Base-by-base conservation (phyloP, 2,329 filamentous ascomycete species). In the Neonectria sp. region DNA sequence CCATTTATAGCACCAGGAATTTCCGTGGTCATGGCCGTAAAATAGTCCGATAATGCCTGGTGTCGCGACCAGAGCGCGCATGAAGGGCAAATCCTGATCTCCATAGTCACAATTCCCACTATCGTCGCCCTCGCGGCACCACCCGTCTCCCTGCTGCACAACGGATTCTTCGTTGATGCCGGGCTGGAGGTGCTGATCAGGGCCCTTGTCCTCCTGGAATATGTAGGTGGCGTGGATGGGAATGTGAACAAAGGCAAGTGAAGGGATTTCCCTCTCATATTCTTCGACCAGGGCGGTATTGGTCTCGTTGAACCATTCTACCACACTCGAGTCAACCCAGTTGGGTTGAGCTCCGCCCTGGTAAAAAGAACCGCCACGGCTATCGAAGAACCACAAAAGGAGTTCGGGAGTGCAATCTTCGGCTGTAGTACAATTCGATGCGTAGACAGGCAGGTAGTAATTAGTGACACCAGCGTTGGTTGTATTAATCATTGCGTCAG, bases 341-440 rank as follows among this genome's bases (percentile, higher is more conserved):
- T 85, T 78, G 0, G 79, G 79, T 9, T 80, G 78, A 2, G 58
- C 49, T 0, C 48, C 45, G 9, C 79, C 68, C 61, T 84, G 84
- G 72, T 84, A 88, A 45, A 82, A 80, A 52, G 81, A 82, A 7
- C 89, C 89, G 24, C 90, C 89, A n/a, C 86, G 82, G 57, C 84
- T 87, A 73, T 93, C 91, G 68, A 93, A 92, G 80, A 93, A 93
- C 89, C 90, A 93, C 0, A 93, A 81, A 1, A 93, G 73, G 7
- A 84, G 67, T 27, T 81, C 78, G 0, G 82, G 81, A 0, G 72
- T 64, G 60, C 82, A 84, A 9, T 71, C 12, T 29, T 51, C 6
- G 4, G 25, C 55, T 2, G 33, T 24, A 6, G 65, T 67, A 55
- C 82, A 83, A 8, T 76, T 67, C 5, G 74, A 63, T 21, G 77